phyloP scores from a whole-genome alignment of 1,139 yeast species.

The Suhomyces guaymorum region DNA sequence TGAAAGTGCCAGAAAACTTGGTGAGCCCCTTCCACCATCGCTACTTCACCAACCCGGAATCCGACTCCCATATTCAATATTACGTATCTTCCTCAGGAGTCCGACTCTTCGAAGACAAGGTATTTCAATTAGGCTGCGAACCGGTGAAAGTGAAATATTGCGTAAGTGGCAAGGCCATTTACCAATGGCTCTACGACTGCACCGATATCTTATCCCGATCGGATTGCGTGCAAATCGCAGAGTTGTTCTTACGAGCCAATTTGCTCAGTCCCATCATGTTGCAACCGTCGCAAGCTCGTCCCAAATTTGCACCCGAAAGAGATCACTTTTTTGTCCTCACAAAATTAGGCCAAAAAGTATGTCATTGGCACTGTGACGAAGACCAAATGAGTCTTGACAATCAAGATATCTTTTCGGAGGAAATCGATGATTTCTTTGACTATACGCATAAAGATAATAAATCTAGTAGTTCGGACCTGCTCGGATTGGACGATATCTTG shows the following conservation, averaged over 20 bases:
- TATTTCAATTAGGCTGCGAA: slow-evolving; percentile 26
- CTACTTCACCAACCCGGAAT: slow-evolving; percentile 85
- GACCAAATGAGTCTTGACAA: too few relatives aligned
- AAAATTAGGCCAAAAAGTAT: slow-evolving; percentile 21
- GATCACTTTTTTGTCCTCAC: slow-evolving; percentile 26
- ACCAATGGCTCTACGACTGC: slow-evolving; percentile 91
- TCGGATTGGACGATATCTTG: slow-evolving; percentile 47
- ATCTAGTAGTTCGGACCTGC: not conserved
- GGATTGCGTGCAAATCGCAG: slow-evolving; percentile 65
- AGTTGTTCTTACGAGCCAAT: slow-evolving; percentile 51
- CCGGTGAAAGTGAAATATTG: slow-evolving; percentile 40
- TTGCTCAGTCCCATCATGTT: slow-evolving; percentile 46
- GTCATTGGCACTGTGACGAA: too few relatives aligned
- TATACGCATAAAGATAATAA: not conserved
- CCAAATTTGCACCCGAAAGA: slow-evolving; percentile 18
- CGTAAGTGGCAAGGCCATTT: slow-evolving; percentile 73
- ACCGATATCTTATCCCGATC: slow-evolving; percentile 61
- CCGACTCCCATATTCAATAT: slow-evolving; percentile 79
- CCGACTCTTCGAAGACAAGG: slow-evolving; percentile 51
- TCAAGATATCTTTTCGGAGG: slow-evolving; percentile 1
- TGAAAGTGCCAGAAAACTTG: too few relatives aligned
- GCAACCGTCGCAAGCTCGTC: slow-evolving; percentile 15
- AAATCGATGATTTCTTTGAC: not conserved
- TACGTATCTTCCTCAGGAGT: slow-evolving; percentile 70
- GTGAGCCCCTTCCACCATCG: slow-evolving; percentile 73